Evolutionary conservation across 2,329 filamentous ascomycete species (phyloP).

Genomic region (Cladosporium sp.): DNA sequence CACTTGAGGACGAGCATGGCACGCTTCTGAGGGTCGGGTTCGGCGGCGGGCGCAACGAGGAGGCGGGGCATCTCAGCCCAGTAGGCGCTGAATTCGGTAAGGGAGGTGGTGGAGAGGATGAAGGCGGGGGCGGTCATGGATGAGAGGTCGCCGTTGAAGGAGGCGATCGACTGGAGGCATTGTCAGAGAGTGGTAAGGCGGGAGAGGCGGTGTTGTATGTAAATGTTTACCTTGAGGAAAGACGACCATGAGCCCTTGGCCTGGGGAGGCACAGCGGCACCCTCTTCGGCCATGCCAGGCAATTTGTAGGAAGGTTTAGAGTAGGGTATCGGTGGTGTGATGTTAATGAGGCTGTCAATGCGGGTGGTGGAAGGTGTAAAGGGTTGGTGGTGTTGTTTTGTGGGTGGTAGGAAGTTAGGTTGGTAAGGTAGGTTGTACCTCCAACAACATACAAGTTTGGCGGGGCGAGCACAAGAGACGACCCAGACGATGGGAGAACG

Average conservation of each 20-base stretch:
- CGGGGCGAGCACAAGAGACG: too few species aligned
- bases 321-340: background rate
- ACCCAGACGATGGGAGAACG: too few species aligned
- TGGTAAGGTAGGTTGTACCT: too few species aligned
- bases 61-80: conserved; percentile 57
- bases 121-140: conserved; percentile 54
- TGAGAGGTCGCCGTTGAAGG: conserved; percentile 53
- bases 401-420: too few species aligned
- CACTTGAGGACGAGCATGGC: conserved; percentile 87
- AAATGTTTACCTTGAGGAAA: conserved; percentile 43
- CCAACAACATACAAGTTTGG: too few species aligned
- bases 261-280: conserved; percentile 41
- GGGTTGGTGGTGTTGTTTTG: too few species aligned
- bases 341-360: background rate
- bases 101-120: conserved; percentile 51
- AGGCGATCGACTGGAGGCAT: conserved; percentile 43
- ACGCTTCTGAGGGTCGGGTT: conserved; percentile 74
- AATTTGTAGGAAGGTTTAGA: background rate
- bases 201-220: background rate
- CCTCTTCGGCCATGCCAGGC: conserved; percentile 29
- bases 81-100: conserved; percentile 54
- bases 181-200: background rate
- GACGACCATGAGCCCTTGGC: conserved; percentile 46
- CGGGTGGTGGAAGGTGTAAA: too few species aligned
- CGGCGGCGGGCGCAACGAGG: conserved; percentile 75